phyloP scores from a whole-genome alignment of 2,329 filamentous ascomycete species.

The Thelonectria discophora region DNA sequence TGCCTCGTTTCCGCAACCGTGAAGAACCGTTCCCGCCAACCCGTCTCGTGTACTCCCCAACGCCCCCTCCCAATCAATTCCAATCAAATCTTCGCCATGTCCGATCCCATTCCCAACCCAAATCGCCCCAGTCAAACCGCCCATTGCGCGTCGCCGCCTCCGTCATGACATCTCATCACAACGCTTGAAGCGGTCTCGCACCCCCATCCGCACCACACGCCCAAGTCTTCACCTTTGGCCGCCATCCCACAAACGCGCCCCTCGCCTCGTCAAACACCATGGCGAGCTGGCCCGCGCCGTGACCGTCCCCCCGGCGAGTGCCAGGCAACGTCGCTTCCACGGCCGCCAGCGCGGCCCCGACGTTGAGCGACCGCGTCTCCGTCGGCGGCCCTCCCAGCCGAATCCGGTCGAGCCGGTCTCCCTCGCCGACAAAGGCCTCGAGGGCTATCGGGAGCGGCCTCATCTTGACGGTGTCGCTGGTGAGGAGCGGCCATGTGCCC shows the following conservation, averaged over 20 bases:
- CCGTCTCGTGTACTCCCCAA: neutral
- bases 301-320: neutral
- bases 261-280: slow-evolving; percentile 19
- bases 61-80: neutral
- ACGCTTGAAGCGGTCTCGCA: neutral
- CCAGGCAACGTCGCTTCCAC: slow-evolving; percentile 12
- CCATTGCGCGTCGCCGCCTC: neutral
- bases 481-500: slow-evolving; percentile 10
- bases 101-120: slow-evolving; percentile 2
- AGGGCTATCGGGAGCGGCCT: slow-evolving; percentile 5
- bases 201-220: neutral
- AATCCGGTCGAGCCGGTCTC: slow-evolving; percentile 23
- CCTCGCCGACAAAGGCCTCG: slow-evolving; percentile 10
- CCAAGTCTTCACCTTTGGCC: slow-evolving; percentile 23
- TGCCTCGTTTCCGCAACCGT: neutral
- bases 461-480: neutral
- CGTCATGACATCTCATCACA: slow-evolving; percentile 7
- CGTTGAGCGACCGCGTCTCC: slow-evolving; percentile 13
- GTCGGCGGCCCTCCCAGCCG: slow-evolving; percentile 15
- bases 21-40: neutral
- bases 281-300: slow-evolving; percentile 5
- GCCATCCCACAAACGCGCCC: slow-evolving; percentile 19
- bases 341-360: slow-evolving; percentile 12
- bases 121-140: neutral
- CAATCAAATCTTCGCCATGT: neutral